Conservation (phyloP, 768 basidiomycete species). For the Pisolithus albus region DNA sequence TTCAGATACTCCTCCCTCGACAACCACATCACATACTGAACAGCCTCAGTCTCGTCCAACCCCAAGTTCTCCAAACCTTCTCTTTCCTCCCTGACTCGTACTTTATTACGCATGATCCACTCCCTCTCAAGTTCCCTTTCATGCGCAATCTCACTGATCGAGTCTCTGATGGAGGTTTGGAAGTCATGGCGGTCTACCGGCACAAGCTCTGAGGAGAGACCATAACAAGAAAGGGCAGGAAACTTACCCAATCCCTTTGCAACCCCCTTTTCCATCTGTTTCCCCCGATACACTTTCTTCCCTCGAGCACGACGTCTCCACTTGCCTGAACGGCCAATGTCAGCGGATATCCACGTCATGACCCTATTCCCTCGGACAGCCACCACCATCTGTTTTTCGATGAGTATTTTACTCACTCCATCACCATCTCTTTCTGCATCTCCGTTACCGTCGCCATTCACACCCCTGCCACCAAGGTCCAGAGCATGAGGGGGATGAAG, state of each 20-base stretch:
- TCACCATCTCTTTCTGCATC: slow-evolving; percentile 30
- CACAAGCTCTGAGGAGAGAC: neutral
- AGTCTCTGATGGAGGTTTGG: slow-evolving; percentile 56
- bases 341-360: slow-evolving; percentile 54
- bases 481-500: too few species aligned
- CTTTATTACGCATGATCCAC: slow-evolving; percentile 37
- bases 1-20: slow-evolving; percentile 61
- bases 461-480: too few species aligned
- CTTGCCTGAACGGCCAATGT: slow-evolving; percentile 31
- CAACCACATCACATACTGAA: slow-evolving; percentile 80
- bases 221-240: neutral
- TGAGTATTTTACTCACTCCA: slow-evolving; percentile 48
- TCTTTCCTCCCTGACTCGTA: slow-evolving; percentile 52
- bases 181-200: slow-evolving; percentile 58
- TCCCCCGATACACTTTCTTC: slow-evolving; percentile 27
- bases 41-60: slow-evolving; percentile 63
- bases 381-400: slow-evolving; percentile 50
- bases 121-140: slow-evolving; percentile 41
- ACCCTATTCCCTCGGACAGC: slow-evolving; percentile 56
- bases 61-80: slow-evolving; percentile 56
- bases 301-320: slow-evolving; percentile 22
- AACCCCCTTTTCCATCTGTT: slow-evolving; percentile 20
- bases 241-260: slow-evolving; percentile 43
- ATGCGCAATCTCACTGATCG: slow-evolving; percentile 42
- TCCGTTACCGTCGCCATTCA: too few species aligned